phyloP scores from a whole-genome alignment of 306 rosid species.

The Cucurbita pepo region DNA sequence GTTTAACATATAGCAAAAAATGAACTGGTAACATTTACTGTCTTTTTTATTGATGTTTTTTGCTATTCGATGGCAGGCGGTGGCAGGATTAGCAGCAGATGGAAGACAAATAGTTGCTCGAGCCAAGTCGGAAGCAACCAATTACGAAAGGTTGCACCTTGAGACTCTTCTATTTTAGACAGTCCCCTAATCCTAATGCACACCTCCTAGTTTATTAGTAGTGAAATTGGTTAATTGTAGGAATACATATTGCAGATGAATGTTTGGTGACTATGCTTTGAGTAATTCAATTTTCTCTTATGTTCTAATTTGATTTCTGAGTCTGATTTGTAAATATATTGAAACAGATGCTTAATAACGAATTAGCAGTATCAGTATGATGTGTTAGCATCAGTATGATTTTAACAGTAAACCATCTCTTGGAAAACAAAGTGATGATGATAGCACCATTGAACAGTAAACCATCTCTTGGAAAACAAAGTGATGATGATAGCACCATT shows the following conservation, averaged over 20 bases:
- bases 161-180: not conserved
- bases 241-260: not conserved
- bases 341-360: not conserved
- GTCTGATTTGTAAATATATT: not conserved
- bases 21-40: not conserved
- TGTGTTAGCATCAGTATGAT: not conserved
- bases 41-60: not conserved
- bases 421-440: not conserved
- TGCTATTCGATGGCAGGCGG: conserved; percentile 42
- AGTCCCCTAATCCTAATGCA: not conserved
- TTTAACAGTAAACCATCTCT: not conserved
- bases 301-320: not conserved
- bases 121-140: conserved; percentile 76
- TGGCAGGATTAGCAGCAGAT: conserved; percentile 60
- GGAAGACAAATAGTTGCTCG: conserved; percentile 52
- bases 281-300: not conserved
- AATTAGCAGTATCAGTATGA: not conserved
- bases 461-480: not conserved
- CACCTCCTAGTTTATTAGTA: not conserved
- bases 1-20: not conserved
- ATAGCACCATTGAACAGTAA: not conserved
- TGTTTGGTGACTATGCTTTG: not conserved
- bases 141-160: conserved; percentile 56
- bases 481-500: not conserved
- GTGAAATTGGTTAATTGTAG: not conserved